Conservation (phyloP, 768 basidiomycete genomes). For the Termitomyces sp. region DNA sequence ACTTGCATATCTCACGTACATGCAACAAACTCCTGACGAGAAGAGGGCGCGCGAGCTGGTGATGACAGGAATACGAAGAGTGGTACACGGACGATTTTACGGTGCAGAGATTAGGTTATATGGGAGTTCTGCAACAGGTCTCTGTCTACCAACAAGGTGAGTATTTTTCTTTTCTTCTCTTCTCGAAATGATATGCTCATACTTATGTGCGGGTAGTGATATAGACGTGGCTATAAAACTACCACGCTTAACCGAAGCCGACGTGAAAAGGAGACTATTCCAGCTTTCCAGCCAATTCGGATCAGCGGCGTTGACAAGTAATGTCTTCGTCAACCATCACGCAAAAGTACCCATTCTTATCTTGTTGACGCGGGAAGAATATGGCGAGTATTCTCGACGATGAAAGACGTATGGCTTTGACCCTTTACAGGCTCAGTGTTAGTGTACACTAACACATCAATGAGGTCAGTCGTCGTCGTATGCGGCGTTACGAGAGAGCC, state of each 20-base stretch:
- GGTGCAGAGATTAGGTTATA: too few relatives aligned
- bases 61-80: too few relatives aligned
- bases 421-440: slow-evolving; percentile 39
- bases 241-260: slow-evolving; percentile 24
- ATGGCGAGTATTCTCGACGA: slow-evolving; percentile 25
- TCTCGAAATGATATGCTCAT: too few relatives aligned
- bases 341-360: slow-evolving; percentile 61
- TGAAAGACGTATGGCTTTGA: neutral
- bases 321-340: slow-evolving; percentile 25
- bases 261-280: slow-evolving; percentile 41
- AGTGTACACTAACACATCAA: too few relatives aligned
- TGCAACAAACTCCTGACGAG: too few relatives aligned
- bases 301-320: slow-evolving; percentile 32
- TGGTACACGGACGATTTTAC: too few relatives aligned
- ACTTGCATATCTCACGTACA: slow-evolving; percentile 27
- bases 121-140: too few relatives aligned
- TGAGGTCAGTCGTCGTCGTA: too few relatives aligned
- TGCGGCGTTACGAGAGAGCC: too few relatives aligned
- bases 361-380: slow-evolving; percentile 42
- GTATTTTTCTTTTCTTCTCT: too few relatives aligned
- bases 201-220: slow-evolving; percentile 16
- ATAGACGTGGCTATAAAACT: slow-evolving; percentile 2
- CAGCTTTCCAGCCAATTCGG: slow-evolving; percentile 27
- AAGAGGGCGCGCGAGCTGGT: too few relatives aligned
- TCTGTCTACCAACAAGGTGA: too few relatives aligned